These are phyloP conservation scores for Dicorynia guianensis DNA, from an alignment of 306 rosid species.

Conservation along the genomic window DNA sequence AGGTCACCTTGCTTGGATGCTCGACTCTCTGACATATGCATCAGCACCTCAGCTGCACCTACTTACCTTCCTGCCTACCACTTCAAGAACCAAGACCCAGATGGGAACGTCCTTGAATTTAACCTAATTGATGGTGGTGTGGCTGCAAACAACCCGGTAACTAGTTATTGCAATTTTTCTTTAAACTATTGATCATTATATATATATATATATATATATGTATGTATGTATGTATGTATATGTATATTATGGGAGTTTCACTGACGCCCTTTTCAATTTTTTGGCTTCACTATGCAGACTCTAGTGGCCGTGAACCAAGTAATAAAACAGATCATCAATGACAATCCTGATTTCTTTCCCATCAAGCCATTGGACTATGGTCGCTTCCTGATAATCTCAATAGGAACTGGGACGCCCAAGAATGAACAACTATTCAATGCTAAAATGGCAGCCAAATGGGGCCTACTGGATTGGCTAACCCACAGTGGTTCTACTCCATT, in stretches of 20 bases:
- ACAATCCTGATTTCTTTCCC: slow-evolving; percentile 48
- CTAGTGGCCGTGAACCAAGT: slow-evolving; percentile 51
- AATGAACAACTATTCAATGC: slow-evolving; percentile 42
- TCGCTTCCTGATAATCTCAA: slow-evolving; percentile 46
- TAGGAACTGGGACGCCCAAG: slow-evolving; percentile 55
- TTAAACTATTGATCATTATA: slow-evolving; percentile 4
- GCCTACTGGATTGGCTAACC: slow-evolving; percentile 50
- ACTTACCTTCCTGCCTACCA: slow-evolving; percentile 46
- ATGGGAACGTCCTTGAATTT: slow-evolving; percentile 33
- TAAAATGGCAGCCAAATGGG: slow-evolving; percentile 48
- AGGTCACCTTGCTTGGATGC: slow-evolving; percentile 31
- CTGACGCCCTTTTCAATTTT: slow-evolving; percentile 34
- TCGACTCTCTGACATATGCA: slow-evolving; percentile 46
- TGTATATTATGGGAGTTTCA: neutral
- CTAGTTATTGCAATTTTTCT: neutral
- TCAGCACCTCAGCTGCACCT: slow-evolving; percentile 50
- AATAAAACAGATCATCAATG: slow-evolving; percentile 36
- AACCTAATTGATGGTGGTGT: slow-evolving; percentile 52
- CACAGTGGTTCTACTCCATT: slow-evolving; percentile 42
- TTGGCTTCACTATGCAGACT: slow-evolving; percentile 20
- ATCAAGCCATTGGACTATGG: slow-evolving; percentile 45
- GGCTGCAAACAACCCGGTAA: slow-evolving; percentile 51
- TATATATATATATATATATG: neutral
- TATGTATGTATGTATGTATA: no score
- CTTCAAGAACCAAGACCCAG: slow-evolving; percentile 30